These are phyloP conservation scores for Hibiscus syriacus DNA, from an alignment of 345 rosid species.

Conservation along the genomic window DNA sequence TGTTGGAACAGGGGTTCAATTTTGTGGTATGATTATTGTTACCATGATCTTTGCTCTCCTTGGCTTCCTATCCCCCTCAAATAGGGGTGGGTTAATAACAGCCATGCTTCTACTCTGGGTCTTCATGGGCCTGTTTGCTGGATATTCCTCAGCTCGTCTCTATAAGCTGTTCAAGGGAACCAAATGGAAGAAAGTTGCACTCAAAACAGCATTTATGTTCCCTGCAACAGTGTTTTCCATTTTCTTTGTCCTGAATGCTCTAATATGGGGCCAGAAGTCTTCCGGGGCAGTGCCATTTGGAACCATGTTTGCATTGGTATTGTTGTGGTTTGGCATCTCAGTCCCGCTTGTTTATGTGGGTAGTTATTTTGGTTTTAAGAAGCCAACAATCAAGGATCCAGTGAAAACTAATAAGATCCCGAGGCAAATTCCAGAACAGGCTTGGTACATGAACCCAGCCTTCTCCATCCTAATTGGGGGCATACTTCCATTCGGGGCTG, in stretches of 20 bases:
- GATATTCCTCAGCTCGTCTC: conserved; percentile 69
- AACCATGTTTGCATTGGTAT: conserved; percentile 82
- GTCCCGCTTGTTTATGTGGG: neutral
- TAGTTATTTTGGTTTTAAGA: conserved; percentile 64
- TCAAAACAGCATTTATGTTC: conserved; percentile 72
- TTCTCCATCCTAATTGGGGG: conserved; percentile 89
- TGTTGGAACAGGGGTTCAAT: conserved; percentile 87
- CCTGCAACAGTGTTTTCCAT: conserved; percentile 53
- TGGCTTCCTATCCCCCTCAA: conserved; percentile 92
- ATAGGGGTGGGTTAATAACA: conserved; percentile 83
- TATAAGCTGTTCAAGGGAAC: conserved; percentile 78
- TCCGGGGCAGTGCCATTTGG: conserved; percentile 96
- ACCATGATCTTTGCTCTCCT: conserved; percentile 87
- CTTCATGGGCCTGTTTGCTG: conserved; percentile 88
- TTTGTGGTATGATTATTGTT: conserved; percentile 75
- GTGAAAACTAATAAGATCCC: conserved; percentile 91
- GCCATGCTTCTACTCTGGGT: conserved; percentile 90
- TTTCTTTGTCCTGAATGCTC: conserved; percentile 73
- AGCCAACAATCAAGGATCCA: conserved; percentile 61
- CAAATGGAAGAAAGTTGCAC: conserved; percentile 74
- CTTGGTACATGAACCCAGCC: conserved; percentile 83
- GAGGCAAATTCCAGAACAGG: conserved; percentile 69
- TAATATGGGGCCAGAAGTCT: conserved; percentile 90
- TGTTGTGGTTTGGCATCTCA: conserved; percentile 48
- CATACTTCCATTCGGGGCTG: conserved; percentile 43